These are phyloP conservation scores for Paspalum vaginatum DNA, from an alignment of 176 grass and related monocot genomes.

Conservation along the genomic window DNA sequence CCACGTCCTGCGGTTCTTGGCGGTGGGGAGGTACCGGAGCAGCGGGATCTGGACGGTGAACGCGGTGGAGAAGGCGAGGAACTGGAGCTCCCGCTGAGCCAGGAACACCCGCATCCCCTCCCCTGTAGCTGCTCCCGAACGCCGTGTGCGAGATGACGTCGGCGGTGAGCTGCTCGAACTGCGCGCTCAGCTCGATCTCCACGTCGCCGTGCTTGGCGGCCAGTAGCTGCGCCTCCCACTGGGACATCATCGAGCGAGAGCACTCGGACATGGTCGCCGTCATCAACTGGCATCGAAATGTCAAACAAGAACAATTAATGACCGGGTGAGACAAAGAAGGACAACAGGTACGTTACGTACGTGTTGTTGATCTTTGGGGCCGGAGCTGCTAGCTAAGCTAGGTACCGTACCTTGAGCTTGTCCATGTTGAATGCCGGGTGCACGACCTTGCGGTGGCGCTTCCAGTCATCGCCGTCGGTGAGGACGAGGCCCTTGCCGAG, in stretches of 20 bases:
- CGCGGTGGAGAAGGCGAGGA: constrained; percentile 24
- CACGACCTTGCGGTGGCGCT: constrained; percentile 60
- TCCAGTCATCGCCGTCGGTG: constrained; percentile 58
- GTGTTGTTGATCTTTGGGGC: too few relatives aligned
- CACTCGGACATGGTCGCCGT: constrained; percentile 55
- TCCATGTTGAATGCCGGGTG: constrained; percentile 61
- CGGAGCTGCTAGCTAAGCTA: too few relatives aligned
- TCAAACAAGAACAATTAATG: too few relatives aligned
- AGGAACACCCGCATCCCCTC: constrained; percentile 56
- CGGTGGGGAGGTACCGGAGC: constrained; percentile 33
- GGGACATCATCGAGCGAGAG: constrained; percentile 38
- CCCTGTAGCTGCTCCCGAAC: constrained; percentile 55
- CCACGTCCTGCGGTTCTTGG: constrained; percentile 29
- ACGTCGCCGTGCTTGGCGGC: neutral
- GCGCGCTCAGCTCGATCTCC: constrained; percentile 45
- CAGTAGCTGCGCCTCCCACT: constrained; percentile 38
- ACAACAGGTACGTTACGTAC: too few relatives aligned
- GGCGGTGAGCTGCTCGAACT: constrained; percentile 58
- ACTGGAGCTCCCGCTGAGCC: constrained; percentile 47
- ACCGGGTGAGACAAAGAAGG: too few relatives aligned
- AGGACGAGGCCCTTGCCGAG: constrained; percentile 56
- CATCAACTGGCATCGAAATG: too few relatives aligned
- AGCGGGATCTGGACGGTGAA: constrained; percentile 22
- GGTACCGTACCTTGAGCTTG: constrained; percentile 78
- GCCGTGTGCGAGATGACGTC: constrained; percentile 61